These are phyloP conservation scores for Celoporthe dispersa DNA, from an alignment of 2,329 filamentous ascomycete species.

Conservation along the genomic window DNA sequence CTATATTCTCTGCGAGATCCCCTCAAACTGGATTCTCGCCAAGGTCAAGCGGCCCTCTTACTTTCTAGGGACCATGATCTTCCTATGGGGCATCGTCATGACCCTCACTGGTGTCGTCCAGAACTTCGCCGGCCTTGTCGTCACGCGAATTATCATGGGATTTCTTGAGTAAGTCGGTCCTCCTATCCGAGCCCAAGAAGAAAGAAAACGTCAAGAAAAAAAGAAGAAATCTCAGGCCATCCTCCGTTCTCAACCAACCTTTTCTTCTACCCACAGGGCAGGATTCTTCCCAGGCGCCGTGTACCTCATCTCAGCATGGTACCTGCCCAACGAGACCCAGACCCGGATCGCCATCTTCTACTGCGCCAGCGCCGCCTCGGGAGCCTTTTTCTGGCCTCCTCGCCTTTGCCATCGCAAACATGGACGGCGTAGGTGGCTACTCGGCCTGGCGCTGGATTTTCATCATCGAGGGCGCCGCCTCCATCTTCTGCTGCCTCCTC, in stretches of 20 bases:
- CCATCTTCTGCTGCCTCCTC: constrained; percentile 43
- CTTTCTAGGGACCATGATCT: constrained; percentile 45
- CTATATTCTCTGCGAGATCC: constrained; percentile 47
- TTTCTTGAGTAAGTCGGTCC: constrained; percentile 41
- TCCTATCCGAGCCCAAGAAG: no score
- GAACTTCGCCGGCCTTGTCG: constrained; percentile 44
- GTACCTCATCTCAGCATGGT: constrained; percentile 54
- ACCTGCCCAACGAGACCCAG: constrained; percentile 54
- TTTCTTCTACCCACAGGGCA: constrained; percentile 33
- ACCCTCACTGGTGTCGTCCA: constrained; percentile 52
- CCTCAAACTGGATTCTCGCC: constrained; percentile 47
- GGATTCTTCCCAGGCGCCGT: constrained; percentile 49
- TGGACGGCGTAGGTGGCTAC: constrained; percentile 48
- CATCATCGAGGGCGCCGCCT: constrained; percentile 54
- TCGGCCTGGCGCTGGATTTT: constrained; percentile 60
- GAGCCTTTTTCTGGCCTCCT: constrained; percentile 50
- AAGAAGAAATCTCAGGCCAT: no score
- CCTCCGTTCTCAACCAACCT: background rate
- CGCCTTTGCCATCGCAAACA: constrained; percentile 52
- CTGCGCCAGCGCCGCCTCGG: constrained; percentile 46
- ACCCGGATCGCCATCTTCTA: constrained; percentile 50
- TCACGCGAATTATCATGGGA: constrained; percentile 50
- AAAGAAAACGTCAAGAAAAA: no score
- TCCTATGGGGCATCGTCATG: constrained; percentile 51
- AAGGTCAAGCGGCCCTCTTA: constrained; percentile 41